Conservation (phyloP, 305 asterid species). For the Fraxinus paxiana region DNA sequence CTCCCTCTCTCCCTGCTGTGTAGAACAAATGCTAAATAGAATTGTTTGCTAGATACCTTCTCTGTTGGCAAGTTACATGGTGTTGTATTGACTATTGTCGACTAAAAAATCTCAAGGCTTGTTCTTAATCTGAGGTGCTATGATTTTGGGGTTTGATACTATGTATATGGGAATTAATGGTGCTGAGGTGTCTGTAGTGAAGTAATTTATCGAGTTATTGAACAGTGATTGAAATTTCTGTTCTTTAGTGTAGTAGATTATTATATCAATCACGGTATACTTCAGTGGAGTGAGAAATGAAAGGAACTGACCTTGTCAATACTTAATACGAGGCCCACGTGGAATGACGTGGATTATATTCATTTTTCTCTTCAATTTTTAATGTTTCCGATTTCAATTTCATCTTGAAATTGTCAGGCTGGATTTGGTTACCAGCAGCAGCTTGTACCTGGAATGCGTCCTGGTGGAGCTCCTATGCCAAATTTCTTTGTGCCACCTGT, state of each 20-base stretch:
- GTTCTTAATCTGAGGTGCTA: not conserved
- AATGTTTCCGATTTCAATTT: not conserved
- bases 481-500: constrained; percentile 40
- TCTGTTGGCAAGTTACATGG: not conserved
- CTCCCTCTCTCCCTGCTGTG: not conserved
- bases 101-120: not conserved
- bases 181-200: not conserved
- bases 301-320: not conserved
- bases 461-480: constrained; percentile 41
- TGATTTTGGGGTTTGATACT: not conserved
- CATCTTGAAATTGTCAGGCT: constrained; percentile 27
- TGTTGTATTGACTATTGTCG: not conserved
- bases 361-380: not conserved
- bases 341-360: not conserved
- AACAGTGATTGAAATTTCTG: not conserved
- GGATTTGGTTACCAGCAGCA: constrained; percentile 51
- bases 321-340: not conserved
- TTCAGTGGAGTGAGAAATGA: not conserved
- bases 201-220: not conserved
- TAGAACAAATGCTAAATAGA: not conserved
- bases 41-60: not conserved
- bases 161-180: not conserved
- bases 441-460: constrained; percentile 49
- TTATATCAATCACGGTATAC: not conserved
- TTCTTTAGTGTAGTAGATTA: not conserved